These are phyloP conservation scores for Trametes villosa DNA, from an alignment of 768 basidiomycete genomes.

Conservation along the genomic window DNA sequence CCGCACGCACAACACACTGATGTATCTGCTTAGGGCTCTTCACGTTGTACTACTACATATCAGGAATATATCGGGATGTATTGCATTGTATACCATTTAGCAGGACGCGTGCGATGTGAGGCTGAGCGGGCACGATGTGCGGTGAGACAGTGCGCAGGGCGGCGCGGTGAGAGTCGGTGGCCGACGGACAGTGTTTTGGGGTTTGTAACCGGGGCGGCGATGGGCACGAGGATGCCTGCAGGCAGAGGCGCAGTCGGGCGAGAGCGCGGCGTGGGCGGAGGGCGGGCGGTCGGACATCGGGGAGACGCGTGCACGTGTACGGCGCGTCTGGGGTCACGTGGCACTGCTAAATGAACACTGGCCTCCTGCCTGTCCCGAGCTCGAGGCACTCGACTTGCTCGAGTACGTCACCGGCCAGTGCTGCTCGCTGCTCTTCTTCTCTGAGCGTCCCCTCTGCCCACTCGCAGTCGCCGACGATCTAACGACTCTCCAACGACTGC, in stretches of 20 bases:
- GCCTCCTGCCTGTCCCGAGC: neutral
- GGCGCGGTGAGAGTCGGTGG: neutral
- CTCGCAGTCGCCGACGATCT: slow-evolving; percentile 10
- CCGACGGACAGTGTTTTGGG: neutral
- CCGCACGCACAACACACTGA: slow-evolving; percentile 18
- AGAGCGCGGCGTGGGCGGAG: neutral
- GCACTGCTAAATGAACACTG: neutral
- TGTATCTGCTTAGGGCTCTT: slow-evolving; percentile 24
- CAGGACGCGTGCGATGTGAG: neutral
- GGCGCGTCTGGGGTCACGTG: slow-evolving; percentile 5
- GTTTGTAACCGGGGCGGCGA: slow-evolving; percentile 1
- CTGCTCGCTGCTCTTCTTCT: slow-evolving; percentile 7
- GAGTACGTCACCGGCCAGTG: slow-evolving; percentile 7
- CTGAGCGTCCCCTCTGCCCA: slow-evolving; percentile 4
- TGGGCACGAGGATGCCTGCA: slow-evolving; percentile 13
- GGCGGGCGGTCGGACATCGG: neutral
- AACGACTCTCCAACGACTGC: slow-evolving; percentile 15
- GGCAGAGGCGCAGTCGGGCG: slow-evolving; percentile 11
- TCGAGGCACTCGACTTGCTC: neutral
- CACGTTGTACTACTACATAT: slow-evolving; percentile 21
- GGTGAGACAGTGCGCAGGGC: neutral
- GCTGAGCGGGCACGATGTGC: neutral
- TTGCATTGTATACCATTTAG: slow-evolving; percentile 4
- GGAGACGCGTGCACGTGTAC: neutral
- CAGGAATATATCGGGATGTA: slow-evolving; percentile 15